Evolutionary conservation across 164 flowering plant species (phyloP).

Genomic region (Vitis rotundifolia): DNA sequence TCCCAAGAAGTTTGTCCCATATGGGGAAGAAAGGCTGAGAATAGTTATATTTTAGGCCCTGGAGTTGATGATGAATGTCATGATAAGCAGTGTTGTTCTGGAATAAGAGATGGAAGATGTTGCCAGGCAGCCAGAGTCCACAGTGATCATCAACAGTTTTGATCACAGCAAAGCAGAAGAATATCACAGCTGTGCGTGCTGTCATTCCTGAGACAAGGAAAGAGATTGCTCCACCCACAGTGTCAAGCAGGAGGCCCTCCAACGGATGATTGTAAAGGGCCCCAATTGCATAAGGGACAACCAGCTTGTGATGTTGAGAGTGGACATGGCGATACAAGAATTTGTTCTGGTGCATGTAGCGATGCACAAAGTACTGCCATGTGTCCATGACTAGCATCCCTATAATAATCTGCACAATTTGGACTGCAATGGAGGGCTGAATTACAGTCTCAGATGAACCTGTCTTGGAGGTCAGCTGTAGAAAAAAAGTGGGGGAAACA

Average conservation of each 20-base stretch:
- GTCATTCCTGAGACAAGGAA: conserved; percentile 83
- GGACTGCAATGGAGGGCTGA: conserved; percentile 55
- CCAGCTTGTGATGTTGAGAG: conserved; percentile 78
- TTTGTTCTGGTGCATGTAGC: conserved; percentile 85
- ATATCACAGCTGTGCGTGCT: conserved; percentile 61
- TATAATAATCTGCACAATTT: conserved; percentile 46
- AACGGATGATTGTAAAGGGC: conserved; percentile 86
- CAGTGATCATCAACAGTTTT: conserved; percentile 90
- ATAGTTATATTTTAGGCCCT: conserved; percentile 64
- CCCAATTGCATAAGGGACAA: conserved; percentile 81
- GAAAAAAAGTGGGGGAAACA: conserved; percentile 13
- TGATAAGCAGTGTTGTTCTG: conserved; percentile 85
- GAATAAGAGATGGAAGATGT: conserved; percentile 66
- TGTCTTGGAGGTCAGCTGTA: conserved; percentile 54
- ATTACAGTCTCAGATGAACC: conserved; percentile 31
- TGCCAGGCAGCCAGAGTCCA: conserved; percentile 86
- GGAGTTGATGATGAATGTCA: conserved; percentile 79
- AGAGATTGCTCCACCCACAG: conserved; percentile 78
- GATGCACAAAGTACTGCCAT: conserved; percentile 87
- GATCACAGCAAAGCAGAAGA: conserved; percentile 76
- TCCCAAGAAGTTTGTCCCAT: conserved; percentile 80
- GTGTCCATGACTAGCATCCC: conserved; percentile 85
- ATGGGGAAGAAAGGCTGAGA: conserved; percentile 77
- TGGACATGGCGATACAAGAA: conserved; percentile 72
- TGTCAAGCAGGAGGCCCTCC: conserved; percentile 82